Evolutionary conservation across 441 rosid species (phyloP).

Genomic region (Adansonia madagascariensis): DNA sequence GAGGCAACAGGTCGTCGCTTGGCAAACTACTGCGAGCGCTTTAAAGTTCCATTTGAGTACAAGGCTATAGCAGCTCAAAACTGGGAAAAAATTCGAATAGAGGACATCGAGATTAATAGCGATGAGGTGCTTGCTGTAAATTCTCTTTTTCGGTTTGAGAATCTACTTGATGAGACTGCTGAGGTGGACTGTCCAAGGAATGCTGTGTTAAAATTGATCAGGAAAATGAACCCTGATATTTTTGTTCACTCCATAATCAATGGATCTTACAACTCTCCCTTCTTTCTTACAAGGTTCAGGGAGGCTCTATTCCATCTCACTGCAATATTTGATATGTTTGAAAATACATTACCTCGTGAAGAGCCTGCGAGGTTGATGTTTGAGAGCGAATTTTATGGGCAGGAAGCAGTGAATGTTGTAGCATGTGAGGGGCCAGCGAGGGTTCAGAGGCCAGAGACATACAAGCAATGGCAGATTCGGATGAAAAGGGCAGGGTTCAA

Average conservation of each 20-base stretch:
- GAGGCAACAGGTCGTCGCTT: conserved; percentile 73
- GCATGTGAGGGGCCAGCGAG: conserved; percentile 76
- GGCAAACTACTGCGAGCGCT: conserved; percentile 64
- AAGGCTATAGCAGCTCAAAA: conserved; percentile 56
- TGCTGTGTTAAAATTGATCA: conserved; percentile 56
- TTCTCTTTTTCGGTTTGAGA: conserved; percentile 48
- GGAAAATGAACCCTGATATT: conserved; percentile 62
- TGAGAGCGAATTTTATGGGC: conserved; percentile 69
- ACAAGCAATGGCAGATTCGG: conserved; percentile 79
- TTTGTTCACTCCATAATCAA: conserved; percentile 48
- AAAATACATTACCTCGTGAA: conserved; percentile 53
- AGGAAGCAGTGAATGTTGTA: conserved; percentile 58
- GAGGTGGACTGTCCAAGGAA: conserved; percentile 61
- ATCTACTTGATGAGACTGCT: conserved; percentile 66
- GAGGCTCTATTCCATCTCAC: conserved; percentile 77
- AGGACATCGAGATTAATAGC: conserved; percentile 54
- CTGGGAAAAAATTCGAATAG: conserved; percentile 63
- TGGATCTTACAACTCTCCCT: conserved; percentile 75
- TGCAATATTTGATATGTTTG: conserved; percentile 67
- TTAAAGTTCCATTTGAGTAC: conserved; percentile 68
- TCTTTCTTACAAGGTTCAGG: conserved; percentile 68
- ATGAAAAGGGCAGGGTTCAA: conserved; percentile 66
- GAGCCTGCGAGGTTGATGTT: conserved; percentile 48
- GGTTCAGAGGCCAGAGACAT: conserved; percentile 77
- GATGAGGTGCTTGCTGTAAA: conserved; percentile 72